Evolutionary conservation across 2,329 filamentous ascomycete species (phyloP).

Genomic region (Fusarium falciforme): DNA sequence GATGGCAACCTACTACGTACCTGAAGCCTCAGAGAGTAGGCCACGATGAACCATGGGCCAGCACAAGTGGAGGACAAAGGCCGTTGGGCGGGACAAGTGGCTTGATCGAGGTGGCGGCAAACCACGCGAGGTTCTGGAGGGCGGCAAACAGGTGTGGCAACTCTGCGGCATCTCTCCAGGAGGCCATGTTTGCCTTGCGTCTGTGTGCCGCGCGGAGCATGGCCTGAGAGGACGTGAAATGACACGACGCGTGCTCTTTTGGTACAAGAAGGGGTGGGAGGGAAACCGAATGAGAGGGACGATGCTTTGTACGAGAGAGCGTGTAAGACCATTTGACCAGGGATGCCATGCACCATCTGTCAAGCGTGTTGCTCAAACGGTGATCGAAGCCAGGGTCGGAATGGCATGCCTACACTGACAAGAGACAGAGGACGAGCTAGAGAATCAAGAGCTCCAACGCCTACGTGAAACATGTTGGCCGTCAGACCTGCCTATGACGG

Average conservation of each 20-base stretch:
- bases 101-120: constrained; percentile 16
- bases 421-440: neutral
- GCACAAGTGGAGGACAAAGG: constrained; percentile 15
- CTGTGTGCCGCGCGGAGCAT: constrained; percentile 31
- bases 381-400: constrained; percentile 15
- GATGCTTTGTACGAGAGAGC: neutral
- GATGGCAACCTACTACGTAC: neutral
- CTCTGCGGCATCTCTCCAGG: constrained; percentile 6
- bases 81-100: constrained; percentile 13
- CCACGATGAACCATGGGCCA: neutral
- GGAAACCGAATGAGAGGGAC: neutral
- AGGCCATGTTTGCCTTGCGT: constrained; percentile 35
- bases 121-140: constrained; percentile 17
- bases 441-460: neutral
- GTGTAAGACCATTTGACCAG: constrained; percentile 3
- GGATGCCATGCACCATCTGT: constrained; percentile 26
- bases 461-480: neutral
- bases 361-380: constrained; percentile 5
- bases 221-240: constrained; percentile 30
- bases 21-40: neutral
- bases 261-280: constrained; percentile 10
- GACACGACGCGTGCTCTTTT: constrained; percentile 25
- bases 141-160: constrained; percentile 21
- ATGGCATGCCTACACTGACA: neutral
- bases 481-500: neutral